Evolutionary conservation across 306 rosid species (phyloP).

Genomic region (Quercus bicolor): DNA sequence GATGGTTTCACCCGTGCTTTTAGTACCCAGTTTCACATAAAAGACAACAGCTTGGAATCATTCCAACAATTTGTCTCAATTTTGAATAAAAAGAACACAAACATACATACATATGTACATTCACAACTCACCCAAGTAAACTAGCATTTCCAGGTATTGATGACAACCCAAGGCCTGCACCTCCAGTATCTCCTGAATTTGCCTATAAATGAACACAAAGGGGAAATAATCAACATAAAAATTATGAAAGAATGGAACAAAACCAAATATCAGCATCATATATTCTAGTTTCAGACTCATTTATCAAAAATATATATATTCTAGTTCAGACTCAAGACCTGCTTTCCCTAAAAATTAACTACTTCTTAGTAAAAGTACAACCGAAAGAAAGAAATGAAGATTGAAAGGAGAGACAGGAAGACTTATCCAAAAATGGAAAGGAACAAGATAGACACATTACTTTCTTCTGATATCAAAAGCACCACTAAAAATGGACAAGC

Average conservation of each 20-base stretch:
- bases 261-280: conserved; percentile 7
- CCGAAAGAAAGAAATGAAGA: not conserved
- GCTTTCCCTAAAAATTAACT: not conserved
- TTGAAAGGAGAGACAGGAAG: not conserved
- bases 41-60: not conserved
- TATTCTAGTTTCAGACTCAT: too few species aligned
- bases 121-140: conserved; percentile 78
- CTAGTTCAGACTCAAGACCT: conserved; percentile 2
- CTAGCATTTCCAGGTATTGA: conserved; percentile 79
- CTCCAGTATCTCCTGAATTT: conserved; percentile 58
- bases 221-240: conserved; percentile 23
- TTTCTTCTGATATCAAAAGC: not conserved
- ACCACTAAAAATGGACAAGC: not conserved
- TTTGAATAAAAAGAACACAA: not conserved
- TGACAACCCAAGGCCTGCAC: conserved; percentile 46
- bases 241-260: not conserved
- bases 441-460: not conserved
- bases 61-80: not conserved
- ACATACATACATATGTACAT: not conserved
- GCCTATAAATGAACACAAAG: conserved; percentile 40
- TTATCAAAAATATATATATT: too few species aligned
- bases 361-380: not conserved
- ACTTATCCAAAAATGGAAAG: not conserved
- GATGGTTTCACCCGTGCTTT: not conserved
- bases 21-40: not conserved